Base-by-base conservation (phyloP, 306 rosid species). In the Hippophae rhamnoides region DNA sequence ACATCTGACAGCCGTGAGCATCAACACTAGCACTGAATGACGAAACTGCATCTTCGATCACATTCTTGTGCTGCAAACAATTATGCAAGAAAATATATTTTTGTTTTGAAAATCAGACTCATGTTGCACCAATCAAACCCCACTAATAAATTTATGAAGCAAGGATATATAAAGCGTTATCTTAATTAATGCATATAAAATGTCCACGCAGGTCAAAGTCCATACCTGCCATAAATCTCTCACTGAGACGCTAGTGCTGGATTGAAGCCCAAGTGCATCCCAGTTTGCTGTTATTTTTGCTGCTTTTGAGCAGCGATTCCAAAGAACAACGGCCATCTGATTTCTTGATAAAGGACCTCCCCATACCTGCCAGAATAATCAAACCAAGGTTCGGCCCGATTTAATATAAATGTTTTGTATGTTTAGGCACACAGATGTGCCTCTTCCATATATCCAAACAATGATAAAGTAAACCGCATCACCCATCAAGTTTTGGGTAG, bases 151-250 rank as follows among this genome's bases (percentile, higher is more conserved):
- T 52, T 52, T 52, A 6, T 5, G 1, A 38, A 10, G 45, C 4
- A 5, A 13, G 13, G 13, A 10, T 55, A 13, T 5, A 12, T 9
- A 27, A 38, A 38, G n/a, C 7, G 9, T 31, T 31, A 8, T 55
- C 12, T 8, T 7, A 7, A 54, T 7, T 2, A 41, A 63, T 61
- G 23, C 56, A 7, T 64, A 26, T 13, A 25, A 41, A 7, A 31
- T 38, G 70, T 42, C 45, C 43, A 58, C 18, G 40, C 41, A 60
- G 45, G 47, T 60, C 47, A 68, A 60, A 13, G 45, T 64, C 71
- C 70, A 72, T 58, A 92, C 98, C 96, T 80, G 82, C 99, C 99
- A 92, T 79, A 92, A 66, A 70, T 92, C 93, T 73, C 90, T 85
- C 25, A 92, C 65, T 12, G 95, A 75, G 70, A 88, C 89, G 42